Evolutionary conservation across 2,329 filamentous ascomycete species (phyloP).

Genomic region (Polychaeton citri): DNA sequence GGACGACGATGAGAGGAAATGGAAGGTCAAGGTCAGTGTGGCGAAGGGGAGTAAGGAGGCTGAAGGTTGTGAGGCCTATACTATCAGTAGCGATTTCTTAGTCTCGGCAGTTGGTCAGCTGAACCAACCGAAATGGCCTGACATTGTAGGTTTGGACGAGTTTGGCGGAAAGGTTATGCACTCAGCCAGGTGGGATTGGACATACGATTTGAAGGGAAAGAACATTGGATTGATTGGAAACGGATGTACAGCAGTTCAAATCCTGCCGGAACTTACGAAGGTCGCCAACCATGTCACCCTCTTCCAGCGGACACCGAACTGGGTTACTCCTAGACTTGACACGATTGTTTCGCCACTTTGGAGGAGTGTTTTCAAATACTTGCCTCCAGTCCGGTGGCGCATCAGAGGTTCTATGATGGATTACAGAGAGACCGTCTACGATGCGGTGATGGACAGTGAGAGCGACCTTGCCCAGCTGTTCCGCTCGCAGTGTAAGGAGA

Average conservation of each 20-base stretch:
- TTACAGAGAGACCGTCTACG: conserved; percentile 36
- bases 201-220: conserved; percentile 40
- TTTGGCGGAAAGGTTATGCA: conserved; percentile 44
- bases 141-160: conserved; percentile 33
- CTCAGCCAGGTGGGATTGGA: conserved; percentile 48
- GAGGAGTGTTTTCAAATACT: conserved; percentile 33
- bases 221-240: conserved; percentile 47
- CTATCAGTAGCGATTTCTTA: conserved; percentile 42
- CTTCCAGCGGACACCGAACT: conserved; percentile 47
- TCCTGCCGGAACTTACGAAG: conserved; percentile 43
- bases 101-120: conserved; percentile 47
- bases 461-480: conserved; percentile 30
- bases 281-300: conserved; percentile 37
- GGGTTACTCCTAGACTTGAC: conserved; percentile 43
- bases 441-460: conserved; percentile 29
- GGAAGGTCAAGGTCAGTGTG: conserved; percentile 37
- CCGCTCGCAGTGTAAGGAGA: conserved; percentile 20
- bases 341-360: conserved; percentile 29
- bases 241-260: conserved; percentile 45
- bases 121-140: conserved; percentile 39
- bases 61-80: conserved; percentile 39
- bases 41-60: conserved; percentile 39
- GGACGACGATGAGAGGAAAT: conserved; percentile 39
- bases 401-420: conserved; percentile 42
- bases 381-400: conserved; percentile 38